A percentile compares a stretch with the other conserved stretches of the same genome.
Evolutionary conservation across 2,329 filamentous ascomycete species (phyloP).

Genomic region (Dactylellina parvicollis): DNA sequence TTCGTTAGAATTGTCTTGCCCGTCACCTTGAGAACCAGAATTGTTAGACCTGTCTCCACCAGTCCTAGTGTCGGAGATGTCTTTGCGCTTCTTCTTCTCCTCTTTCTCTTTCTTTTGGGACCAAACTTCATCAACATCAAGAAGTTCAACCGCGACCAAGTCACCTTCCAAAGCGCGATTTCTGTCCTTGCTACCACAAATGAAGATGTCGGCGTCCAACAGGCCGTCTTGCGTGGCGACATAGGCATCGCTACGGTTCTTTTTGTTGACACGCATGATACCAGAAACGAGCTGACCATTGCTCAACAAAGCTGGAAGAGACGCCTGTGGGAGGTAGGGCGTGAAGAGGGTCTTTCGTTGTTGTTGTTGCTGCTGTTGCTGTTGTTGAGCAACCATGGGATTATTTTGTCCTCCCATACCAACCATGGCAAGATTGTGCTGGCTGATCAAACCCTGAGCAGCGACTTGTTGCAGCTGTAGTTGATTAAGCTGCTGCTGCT

Average conservation of each 20-base stretch:
- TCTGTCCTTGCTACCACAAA: slow-evolving; percentile 98
- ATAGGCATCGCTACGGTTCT: slow-evolving; percentile 98
- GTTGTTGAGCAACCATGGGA: slow-evolving; percentile 68
- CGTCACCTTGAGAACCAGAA: slow-evolving; percentile 72
- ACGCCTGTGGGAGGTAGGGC: slow-evolving; percentile 94
- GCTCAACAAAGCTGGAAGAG: slow-evolving; percentile 84
- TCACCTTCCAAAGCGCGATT: slow-evolving; percentile 97
- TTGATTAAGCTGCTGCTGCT: slow-evolving; percentile 76
- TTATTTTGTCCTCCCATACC: slow-evolving; percentile 60
- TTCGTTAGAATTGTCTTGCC: slow-evolving; percentile 40
- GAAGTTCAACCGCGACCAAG: slow-evolving; percentile 90
- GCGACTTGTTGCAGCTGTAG: slow-evolving; percentile 91
- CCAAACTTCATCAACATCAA: slow-evolving; percentile 99
- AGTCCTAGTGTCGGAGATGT: slow-evolving; percentile 89
- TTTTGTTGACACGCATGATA: slow-evolving; percentile 98
- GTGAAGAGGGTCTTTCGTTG: slow-evolving; percentile 99
- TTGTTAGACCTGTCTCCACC: slow-evolving; percentile 74
- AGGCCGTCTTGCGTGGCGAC: slow-evolving; percentile 88
- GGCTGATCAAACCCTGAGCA: slow-evolving; percentile 74
- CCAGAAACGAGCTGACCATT: slow-evolving; percentile 96
- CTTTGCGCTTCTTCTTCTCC: slow-evolving; percentile 99
- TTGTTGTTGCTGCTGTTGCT: slow-evolving; percentile 82
- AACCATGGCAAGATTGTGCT: slow-evolving; percentile 76
- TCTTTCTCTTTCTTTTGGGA: slow-evolving; percentile 98
- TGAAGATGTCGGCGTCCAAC: slow-evolving; percentile 97